These are phyloP conservation scores for Daldinia concentrica DNA, from an alignment of 495 filamentous ascomycete genomes.

Conservation along the genomic window DNA sequence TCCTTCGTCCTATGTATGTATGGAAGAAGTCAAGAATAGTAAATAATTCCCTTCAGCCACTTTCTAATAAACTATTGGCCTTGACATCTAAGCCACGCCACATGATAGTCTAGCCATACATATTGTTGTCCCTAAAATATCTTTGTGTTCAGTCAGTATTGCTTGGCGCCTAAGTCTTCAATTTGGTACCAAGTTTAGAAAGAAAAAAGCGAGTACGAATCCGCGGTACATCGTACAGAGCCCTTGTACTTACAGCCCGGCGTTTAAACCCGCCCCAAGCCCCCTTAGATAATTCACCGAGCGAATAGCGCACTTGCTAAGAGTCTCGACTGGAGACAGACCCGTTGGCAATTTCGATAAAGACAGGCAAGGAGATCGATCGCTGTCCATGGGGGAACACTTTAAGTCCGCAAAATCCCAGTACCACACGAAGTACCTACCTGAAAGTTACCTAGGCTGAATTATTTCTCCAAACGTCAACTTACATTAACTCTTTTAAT, in stretches of 20 bases:
- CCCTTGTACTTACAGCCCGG: constrained; percentile 16
- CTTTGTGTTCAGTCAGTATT: constrained; percentile 19
- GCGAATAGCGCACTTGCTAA: constrained; percentile 27
- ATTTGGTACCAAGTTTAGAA: constrained; percentile 29
- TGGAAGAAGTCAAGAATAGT: constrained; percentile 2
- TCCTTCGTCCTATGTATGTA: not conserved
- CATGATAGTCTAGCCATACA: constrained; percentile 10
- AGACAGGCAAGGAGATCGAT: constrained; percentile 34
- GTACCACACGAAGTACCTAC: constrained; percentile 33
- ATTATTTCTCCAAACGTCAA: constrained; percentile 33
- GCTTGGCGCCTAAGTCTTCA: constrained; percentile 13
- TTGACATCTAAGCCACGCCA: constrained; percentile 29
- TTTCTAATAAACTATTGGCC: constrained; percentile 6
- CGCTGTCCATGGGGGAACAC: constrained; percentile 15
- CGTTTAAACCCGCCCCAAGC: constrained; percentile 35
- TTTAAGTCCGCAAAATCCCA: constrained; percentile 36
- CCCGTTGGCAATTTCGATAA: constrained; percentile 2
- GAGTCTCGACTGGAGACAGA: constrained; percentile 23
- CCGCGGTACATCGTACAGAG: constrained; percentile 13
- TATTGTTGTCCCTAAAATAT: constrained; percentile 36
- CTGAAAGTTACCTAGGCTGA: constrained; percentile 31
- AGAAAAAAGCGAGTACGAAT: constrained; percentile 36
- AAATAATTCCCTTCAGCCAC: not conserved
- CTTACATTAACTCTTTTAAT: constrained; percentile 18
- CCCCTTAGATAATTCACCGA: constrained; percentile 22